Conservation (phyloP, 2,329 filamentous ascomycete genomes). For the Diplodia sapinea region DNA sequence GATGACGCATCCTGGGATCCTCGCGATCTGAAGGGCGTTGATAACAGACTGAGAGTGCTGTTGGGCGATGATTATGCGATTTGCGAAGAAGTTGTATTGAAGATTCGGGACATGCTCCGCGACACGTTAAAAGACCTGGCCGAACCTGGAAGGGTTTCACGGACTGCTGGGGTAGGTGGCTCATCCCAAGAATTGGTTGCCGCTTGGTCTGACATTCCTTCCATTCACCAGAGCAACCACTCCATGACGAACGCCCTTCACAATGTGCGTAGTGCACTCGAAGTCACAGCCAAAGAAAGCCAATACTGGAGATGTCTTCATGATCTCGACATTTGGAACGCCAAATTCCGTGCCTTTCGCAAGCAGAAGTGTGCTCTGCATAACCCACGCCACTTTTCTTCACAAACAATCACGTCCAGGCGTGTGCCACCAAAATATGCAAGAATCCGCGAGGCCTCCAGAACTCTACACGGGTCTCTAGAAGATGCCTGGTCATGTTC, state of each 20-base stretch:
- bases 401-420: constrained; percentile 7
- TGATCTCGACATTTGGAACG: constrained; percentile 32
- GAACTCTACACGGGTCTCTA: constrained; percentile 38
- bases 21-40: background rate
- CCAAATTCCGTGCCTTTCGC: constrained; percentile 28
- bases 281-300: constrained; percentile 32
- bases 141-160: background rate
- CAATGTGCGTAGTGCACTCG: constrained; percentile 27
- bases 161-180: background rate
- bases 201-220: too few species aligned
- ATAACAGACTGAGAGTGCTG: background rate
- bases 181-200: background rate
- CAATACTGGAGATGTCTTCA: constrained; percentile 27
- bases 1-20: background rate
- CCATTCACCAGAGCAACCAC: too few species aligned
- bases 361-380: constrained; percentile 28
- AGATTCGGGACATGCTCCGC: background rate
- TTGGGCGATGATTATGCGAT: background rate
- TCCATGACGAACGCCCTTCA: background rate
- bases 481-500: constrained; percentile 38
- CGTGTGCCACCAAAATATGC: constrained; percentile 25
- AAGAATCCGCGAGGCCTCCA: constrained; percentile 34
- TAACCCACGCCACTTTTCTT: constrained; percentile 29
- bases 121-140: background rate
- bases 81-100: background rate